phyloP scores from a whole-genome alignment of 768 basidiomycete genomes.

The Tricholomella constricta region DNA sequence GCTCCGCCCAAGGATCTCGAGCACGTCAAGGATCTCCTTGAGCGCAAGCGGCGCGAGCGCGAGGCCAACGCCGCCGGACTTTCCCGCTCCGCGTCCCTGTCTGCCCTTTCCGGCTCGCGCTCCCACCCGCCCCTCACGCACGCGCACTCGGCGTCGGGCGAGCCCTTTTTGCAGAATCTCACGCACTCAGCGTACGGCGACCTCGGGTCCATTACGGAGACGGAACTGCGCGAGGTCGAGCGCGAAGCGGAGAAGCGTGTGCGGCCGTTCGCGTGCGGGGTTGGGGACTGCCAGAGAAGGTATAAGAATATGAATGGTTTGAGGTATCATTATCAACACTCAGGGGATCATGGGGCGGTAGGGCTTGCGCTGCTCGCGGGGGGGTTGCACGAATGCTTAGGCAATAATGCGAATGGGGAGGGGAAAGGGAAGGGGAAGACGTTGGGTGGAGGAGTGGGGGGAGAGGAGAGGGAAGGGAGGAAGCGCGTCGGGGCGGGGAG shows the following conservation, averaged over 20 bases:
- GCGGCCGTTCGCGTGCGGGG: slow-evolving; percentile 87
- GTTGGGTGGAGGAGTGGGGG: slow-evolving; percentile 10
- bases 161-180: slow-evolving; percentile 10
- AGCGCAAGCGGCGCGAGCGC: slow-evolving; percentile 48
- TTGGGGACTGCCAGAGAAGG: slow-evolving; percentile 81
- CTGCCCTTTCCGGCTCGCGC: slow-evolving; percentile 1
- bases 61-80: slow-evolving; percentile 23
- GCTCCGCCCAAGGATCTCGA: slow-evolving; percentile 86
- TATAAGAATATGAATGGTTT: slow-evolving; percentile 99
- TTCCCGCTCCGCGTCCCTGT: slow-evolving; percentile 13
- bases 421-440: slow-evolving; percentile 15
- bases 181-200: slow-evolving; percentile 31
- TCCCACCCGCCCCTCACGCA: not conserved
- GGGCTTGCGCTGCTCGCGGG: slow-evolving; percentile 83
- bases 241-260: slow-evolving; percentile 82
- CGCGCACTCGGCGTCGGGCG: slow-evolving; percentile 1
- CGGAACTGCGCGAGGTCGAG: slow-evolving; percentile 71
- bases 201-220: slow-evolving; percentile 55
- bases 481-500: not conserved
- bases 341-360: slow-evolving; percentile 90
- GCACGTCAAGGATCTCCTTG: slow-evolving; percentile 73
- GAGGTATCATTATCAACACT: slow-evolving; percentile 95
- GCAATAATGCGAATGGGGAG: slow-evolving; percentile 12
- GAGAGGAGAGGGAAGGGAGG: slow-evolving; percentile 7
- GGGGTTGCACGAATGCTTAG: slow-evolving; percentile 56